phyloP scores from a whole-genome alignment of 805 yeast genomes.

The Geotrichum ghanense region DNA sequence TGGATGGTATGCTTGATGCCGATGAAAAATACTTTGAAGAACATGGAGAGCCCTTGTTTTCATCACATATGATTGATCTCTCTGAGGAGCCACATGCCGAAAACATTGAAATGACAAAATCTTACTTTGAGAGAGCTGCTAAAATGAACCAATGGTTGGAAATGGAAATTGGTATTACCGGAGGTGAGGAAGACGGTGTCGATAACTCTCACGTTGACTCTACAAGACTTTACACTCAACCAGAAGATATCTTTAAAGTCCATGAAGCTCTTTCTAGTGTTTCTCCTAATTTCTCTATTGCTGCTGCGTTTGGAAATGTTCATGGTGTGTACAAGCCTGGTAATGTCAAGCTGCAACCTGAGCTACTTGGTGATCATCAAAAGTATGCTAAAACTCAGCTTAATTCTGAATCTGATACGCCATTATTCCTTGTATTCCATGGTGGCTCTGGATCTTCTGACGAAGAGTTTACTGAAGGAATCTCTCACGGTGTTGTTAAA shows the following conservation, averaged over 20 bases:
- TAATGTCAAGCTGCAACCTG: slow-evolving; percentile 88
- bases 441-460: slow-evolving; percentile 99
- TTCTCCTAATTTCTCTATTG: slow-evolving; percentile 97
- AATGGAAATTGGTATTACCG: slow-evolving; percentile 99
- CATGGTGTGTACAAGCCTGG: slow-evolving; percentile 99
- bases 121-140: slow-evolving; percentile 89
- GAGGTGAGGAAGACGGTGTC: slow-evolving; percentile 99
- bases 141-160: slow-evolving; percentile 95
- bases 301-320: slow-evolving; percentile 98
- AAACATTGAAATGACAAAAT: slow-evolving; percentile 87
- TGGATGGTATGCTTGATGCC: slow-evolving; percentile 94
- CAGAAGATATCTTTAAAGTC: slow-evolving; percentile 89
- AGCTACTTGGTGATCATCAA: slow-evolving; percentile 93
- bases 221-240: slow-evolving; percentile 82
- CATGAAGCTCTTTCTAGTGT: slow-evolving; percentile 82
- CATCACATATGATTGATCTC: slow-evolving; percentile 97
- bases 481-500: slow-evolving; percentile 91
- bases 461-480: slow-evolving; percentile 83
- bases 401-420: slow-evolving; percentile 42
- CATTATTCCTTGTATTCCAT: slow-evolving; percentile 97
- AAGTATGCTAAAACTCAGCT: slow-evolving; percentile 63
- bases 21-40: slow-evolving; percentile 83
- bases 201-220: slow-evolving; percentile 89
- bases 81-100: slow-evolving; percentile 95
- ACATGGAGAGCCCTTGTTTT: slow-evolving; percentile 92